Conservation (phyloP, 371 early-diverging fungal genomes). For the Mucor sp. region DNA sequence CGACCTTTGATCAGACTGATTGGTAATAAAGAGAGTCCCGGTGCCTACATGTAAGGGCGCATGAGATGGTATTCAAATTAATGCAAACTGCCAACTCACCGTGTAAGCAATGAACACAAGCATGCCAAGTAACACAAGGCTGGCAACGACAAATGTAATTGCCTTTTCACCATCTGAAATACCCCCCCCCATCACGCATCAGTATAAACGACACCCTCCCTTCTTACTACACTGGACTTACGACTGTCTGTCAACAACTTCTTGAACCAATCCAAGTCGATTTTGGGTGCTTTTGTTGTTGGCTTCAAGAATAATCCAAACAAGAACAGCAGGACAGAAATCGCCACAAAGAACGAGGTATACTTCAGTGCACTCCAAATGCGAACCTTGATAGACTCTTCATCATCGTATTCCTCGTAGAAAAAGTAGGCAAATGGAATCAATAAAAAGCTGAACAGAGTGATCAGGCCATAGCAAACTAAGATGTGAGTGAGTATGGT, state of each 20-base stretch:
- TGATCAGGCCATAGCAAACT: conserved; percentile 57
- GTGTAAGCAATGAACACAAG: conserved; percentile 49
- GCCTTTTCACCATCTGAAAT: conserved; percentile 47
- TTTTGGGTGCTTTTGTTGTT: conserved; percentile 29
- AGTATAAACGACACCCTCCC: neutral
- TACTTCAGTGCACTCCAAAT: conserved; percentile 51
- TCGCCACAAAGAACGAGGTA: conserved; percentile 57
- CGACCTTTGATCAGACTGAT: conserved; percentile 52
- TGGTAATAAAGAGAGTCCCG: conserved; percentile 58
- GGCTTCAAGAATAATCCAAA: conserved; percentile 54
- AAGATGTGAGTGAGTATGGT: neutral
- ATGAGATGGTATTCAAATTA: neutral
- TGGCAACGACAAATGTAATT: conserved; percentile 43
- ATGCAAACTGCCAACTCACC: conserved; percentile 24
- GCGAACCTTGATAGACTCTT: conserved; percentile 31
- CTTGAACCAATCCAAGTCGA: conserved; percentile 61
- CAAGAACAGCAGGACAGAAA: conserved; percentile 43
- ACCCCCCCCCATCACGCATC: neutral
- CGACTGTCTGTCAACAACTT: conserved; percentile 47
- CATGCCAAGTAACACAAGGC: conserved; percentile 43
- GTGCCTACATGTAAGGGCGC: conserved; percentile 35
- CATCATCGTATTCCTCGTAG: conserved; percentile 64
- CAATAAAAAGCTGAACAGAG: conserved; percentile 53
- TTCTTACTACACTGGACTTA: conserved; percentile 23
- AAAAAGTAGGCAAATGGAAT: conserved; percentile 71